Base-by-base conservation (phyloP, 306 rosid genomes). In the Luffa acutangula region DNA sequence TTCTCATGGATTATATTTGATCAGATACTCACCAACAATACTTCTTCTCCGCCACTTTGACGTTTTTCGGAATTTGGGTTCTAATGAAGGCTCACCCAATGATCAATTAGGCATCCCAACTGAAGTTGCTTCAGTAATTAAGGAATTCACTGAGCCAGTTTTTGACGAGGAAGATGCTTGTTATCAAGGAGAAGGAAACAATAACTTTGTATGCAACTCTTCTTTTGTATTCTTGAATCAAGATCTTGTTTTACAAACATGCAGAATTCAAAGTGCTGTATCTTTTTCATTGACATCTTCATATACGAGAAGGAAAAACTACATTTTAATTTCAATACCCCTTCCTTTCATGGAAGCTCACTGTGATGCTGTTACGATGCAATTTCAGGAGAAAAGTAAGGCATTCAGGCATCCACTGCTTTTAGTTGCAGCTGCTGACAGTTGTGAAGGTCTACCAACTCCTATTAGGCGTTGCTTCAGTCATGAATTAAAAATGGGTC, bases 21-120 rank as follows among this genome's bases (percentile, higher is more conserved):
- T 70, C 96, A 95, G 97, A 81, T 93, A 93, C 89, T 89, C 91
- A 0, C 97, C 99, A 79, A 80, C 97, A 48, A 87, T 95, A 86
- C 91, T 93, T 81, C 93, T 95, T 84, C 97, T 95, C 74, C 93
- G 97, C 56, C 93, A 91, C 91, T 95, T 95, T 88, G 96, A 93
- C 62, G 92, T 91, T 82, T 95, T 95, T 70, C 90, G 87, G 75
- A 90, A 95, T 84, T 85, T 87, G 36, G 88, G 81, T 59, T 83
- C 93, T 2, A 79, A 76, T 1, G 97, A 93, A 62, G 87, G 86
- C 82, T 79, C 91, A 14, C 85, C 86, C 80, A 88, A 75, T 84
- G 96, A 95, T 81, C 95, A 93, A 88, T 84, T 81, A 76, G 93
- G 97, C 82, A 83, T 90, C 52, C 66, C 85, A 69, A 82, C 93